Base-by-base conservation (phyloP, 2,329 filamentous ascomycete species). In the Rhexocercosporidium sp. region DNA sequence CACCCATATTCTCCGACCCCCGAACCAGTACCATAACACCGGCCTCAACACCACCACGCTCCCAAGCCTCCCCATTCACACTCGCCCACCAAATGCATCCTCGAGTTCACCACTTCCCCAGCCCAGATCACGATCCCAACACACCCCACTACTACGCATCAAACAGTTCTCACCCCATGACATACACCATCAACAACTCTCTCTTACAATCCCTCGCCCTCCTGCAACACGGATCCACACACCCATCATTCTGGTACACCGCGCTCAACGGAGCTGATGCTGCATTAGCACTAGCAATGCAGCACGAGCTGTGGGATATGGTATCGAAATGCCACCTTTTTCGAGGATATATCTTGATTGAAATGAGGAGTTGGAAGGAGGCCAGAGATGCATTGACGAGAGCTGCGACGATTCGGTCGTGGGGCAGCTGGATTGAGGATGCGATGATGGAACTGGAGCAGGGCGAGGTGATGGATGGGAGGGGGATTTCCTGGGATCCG, bases 261-360 rank as follows among this genome's bases (percentile, higher is more conserved):
- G 51, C 51, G 22, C 51, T 56, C 2, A 20, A 3, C 8, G 8
- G 7, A 6, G n/a, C 29, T 14, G 51, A 56, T 6, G 31, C 1
- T 2, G 6, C 9, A 0, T 7, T 56, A 9, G 27, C 51, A 3
- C 22, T 11, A 56, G 51, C 51, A 9, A 22, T 29, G 6, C 27
- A 20, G 31, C 8, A 11, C 29, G 51, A 56, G 29, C 18, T 56
- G 18, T 56, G 51, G 51, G 51, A 56, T 18, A 56, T 18, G 29
- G 51, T 56, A 20, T 56, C 51, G 9, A 56, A 56, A 22, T 56
- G 51, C 22, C 51, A 56, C 31, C n/a, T 34, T n/a, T 37, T 34
- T 20, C 51, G 51, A 3, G 29, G 11, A 18, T 20, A n/a, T 3
- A 34, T 29, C n/a, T 56, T 56, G 4, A 56, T 37, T 9, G 18